A percentile compares a stretch with the other conserved stretches of the same genome.
phyloP scores from a whole-genome alignment of 2,329 filamentous ascomycete genomes.

The Colletotrichum sp. region DNA sequence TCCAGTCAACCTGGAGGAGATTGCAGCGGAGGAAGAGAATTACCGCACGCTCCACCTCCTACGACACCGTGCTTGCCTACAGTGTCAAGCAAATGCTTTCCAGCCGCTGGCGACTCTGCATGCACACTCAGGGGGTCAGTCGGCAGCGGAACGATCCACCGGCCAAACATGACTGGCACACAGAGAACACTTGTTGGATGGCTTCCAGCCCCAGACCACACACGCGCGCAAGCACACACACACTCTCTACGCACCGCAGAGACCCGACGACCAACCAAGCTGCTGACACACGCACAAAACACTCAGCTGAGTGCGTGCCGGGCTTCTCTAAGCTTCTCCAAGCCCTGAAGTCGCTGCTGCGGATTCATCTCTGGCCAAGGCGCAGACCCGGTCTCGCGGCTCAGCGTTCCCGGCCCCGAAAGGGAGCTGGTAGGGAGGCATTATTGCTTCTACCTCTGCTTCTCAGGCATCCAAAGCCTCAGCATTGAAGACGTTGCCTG shows the following conservation, averaged over 20 bases:
- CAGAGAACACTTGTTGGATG: neutral
- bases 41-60: slow-evolving; percentile 14
- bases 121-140: neutral
- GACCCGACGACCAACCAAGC: neutral
- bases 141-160: neutral
- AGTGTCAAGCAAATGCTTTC: neutral
- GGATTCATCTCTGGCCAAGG: neutral
- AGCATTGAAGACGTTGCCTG: neutral
- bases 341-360: neutral
- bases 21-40: slow-evolving; percentile 14
- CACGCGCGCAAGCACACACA: neutral
- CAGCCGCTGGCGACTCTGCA: neutral
- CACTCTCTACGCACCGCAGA: neutral
- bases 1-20: neutral
- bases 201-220: neutral
- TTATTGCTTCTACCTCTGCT: neutral
- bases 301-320: neutral
- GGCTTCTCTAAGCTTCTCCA: neutral
- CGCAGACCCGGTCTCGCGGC: neutral
- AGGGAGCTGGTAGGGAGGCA: neutral
- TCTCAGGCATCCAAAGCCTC: neutral
- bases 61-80: slow-evolving; percentile 1
- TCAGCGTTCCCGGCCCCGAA: neutral
- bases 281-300: neutral
- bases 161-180: slow-evolving; percentile 3